phyloP scores from a whole-genome alignment of 441 rosid genomes.

The Pelargonium australe region DNA sequence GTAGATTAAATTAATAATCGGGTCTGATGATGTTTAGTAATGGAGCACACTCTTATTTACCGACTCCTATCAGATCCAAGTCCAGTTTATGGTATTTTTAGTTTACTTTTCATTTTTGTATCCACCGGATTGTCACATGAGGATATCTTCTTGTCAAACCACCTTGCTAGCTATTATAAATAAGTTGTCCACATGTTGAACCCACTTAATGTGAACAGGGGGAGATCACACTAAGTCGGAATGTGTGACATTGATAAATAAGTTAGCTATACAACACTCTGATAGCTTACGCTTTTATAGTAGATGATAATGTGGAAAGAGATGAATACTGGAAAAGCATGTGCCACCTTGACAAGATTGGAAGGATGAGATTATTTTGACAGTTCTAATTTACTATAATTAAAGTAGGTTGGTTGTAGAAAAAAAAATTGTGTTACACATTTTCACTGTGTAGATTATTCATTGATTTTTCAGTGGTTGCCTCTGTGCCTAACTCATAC shows the following conservation, averaged over 20 bases:
- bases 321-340: too few relatives aligned
- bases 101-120: background rate
- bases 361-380: too few relatives aligned
- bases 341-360: too few relatives aligned
- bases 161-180: background rate
- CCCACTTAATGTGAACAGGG: background rate
- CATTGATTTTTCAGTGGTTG: background rate
- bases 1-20: constrained; percentile 4
- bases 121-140: background rate
- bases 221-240: background rate
- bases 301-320: background rate
- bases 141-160: background rate
- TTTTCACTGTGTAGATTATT: background rate
- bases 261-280: background rate
- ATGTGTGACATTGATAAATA: background rate
- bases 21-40: background rate
- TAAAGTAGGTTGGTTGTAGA: too few relatives aligned
- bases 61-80: background rate
- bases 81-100: background rate
- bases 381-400: too few relatives aligned
- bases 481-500: background rate
- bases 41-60: background rate
- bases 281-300: background rate
- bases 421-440: background rate
- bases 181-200: background rate